Conservation (phyloP, 495 filamentous ascomycete species). For the Aspergillus diversus region DNA sequence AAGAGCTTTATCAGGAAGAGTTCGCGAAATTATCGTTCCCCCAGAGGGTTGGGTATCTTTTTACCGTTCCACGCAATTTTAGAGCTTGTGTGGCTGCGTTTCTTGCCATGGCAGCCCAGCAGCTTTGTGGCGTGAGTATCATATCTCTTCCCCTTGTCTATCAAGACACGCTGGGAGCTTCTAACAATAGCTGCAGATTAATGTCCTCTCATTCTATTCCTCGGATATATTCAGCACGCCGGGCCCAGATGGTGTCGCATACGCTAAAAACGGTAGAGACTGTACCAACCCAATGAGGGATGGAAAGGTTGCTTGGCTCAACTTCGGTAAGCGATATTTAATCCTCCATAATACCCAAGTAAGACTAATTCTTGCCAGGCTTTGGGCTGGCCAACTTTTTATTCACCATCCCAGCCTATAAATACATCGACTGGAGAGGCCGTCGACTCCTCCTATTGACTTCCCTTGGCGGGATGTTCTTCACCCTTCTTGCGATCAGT, state of each 20-base stretch:
- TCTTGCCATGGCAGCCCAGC: conserved; percentile 70
- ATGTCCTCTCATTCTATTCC: conserved; percentile 76
- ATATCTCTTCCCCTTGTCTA: not conserved
- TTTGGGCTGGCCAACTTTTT: conserved; percentile 36
- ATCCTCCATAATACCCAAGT: too few species aligned
- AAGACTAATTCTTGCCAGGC: conserved; percentile 29
- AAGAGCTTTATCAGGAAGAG: conserved; percentile 23
- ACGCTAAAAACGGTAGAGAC: conserved; percentile 52
- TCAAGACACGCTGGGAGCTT: not conserved
- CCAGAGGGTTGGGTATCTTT: conserved; percentile 37
- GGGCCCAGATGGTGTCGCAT: too few species aligned
- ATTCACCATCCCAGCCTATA: conserved; percentile 32
- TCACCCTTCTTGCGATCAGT: conserved; percentile 23
- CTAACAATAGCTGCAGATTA: conserved; percentile 42
- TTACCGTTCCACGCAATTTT: conserved; percentile 62
- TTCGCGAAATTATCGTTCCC: conserved; percentile 9
- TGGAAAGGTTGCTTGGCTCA: conserved; percentile 52
- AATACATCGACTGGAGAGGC: conserved; percentile 30
- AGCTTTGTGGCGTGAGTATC: conserved; percentile 63
- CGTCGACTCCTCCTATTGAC: conserved; percentile 33
- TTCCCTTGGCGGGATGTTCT: conserved; percentile 29
- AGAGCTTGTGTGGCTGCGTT: conserved; percentile 64
- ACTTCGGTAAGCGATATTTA: conserved; percentile 47
- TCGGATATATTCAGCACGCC: conserved; percentile 55
- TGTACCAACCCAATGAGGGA: conserved; percentile 3